Conservation (phyloP, 352 stramenopile species). For the Pythium dissotocum region DNA sequence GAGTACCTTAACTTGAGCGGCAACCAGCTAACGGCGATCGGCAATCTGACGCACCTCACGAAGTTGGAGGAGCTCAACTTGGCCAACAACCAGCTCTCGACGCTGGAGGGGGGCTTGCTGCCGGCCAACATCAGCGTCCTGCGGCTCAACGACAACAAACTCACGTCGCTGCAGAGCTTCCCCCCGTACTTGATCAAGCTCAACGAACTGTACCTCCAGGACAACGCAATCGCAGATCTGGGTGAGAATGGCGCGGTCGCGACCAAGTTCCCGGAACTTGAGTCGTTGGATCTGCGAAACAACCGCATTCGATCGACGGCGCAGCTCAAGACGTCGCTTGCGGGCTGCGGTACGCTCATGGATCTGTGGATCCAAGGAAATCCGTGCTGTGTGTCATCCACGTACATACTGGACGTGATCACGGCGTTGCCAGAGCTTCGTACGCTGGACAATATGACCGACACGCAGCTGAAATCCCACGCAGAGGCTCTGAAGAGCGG, state of each 20-base stretch:
- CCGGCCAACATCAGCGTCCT: conserved; percentile 52
- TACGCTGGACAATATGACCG: conserved; percentile 60
- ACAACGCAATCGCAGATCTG: conserved; percentile 50
- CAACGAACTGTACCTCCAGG: conserved; percentile 68
- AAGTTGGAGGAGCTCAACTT: conserved; percentile 80
- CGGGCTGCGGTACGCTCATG: conserved; percentile 26
- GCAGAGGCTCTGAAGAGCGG: conserved; percentile 49
- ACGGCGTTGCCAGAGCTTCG: conserved; percentile 50
- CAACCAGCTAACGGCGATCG: conserved; percentile 57
- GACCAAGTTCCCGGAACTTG: conserved; percentile 45
- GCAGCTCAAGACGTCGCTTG: conserved; percentile 30
- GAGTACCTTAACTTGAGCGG: conserved; percentile 66
- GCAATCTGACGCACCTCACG: conserved; percentile 56
- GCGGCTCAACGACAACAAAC: conserved; percentile 36
- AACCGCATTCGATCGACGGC: conserved; percentile 41
- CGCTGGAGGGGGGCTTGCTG: conserved; percentile 46
- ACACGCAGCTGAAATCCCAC: conserved; percentile 45
- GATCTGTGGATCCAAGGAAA: conserved; percentile 77
- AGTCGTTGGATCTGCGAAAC: conserved; percentile 74
- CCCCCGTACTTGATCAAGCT: conserved; percentile 39
- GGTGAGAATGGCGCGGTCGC: conserved; percentile 25
- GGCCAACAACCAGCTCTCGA: conserved; percentile 53
- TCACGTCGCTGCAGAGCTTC: conserved; percentile 46
- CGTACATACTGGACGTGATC: conserved; percentile 59
- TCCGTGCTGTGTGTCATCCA: conserved; percentile 56